Conservation (phyloP, 2,329 filamentous ascomycete species). For the Grosmannia clavigera region DNA sequence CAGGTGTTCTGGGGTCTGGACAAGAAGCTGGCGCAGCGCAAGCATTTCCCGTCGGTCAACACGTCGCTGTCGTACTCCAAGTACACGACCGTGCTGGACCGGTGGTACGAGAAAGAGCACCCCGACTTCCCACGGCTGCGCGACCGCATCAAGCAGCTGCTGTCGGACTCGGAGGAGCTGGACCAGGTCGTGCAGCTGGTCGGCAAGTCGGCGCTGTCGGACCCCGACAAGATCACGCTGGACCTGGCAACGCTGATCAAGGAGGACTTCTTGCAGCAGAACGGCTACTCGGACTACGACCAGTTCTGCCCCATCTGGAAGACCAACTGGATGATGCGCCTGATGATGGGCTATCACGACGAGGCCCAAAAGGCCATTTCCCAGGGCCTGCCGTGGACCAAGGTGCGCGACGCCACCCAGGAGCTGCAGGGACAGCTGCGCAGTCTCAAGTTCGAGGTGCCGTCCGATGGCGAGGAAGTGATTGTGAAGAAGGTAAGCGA, state of each 20-base stretch:
- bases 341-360: conserved; percentile 96
- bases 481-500: conserved; percentile 68
- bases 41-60: conserved; percentile 99
- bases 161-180: conserved; percentile 90
- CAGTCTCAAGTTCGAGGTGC: conserved; percentile 94
- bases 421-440: conserved; percentile 78
- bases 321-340: conserved; percentile 99
- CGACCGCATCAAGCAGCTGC: conserved; percentile 84
- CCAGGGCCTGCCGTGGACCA: conserved; percentile 83
- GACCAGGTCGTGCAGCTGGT: conserved; percentile 98
- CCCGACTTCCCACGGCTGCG: conserved; percentile 89
- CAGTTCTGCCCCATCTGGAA: conserved; percentile 99
- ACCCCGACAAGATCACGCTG: conserved; percentile 95
- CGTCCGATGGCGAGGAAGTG: conserved; percentile 67
- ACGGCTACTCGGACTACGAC: conserved; percentile 97
- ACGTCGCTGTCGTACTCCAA: conserved; percentile 92
- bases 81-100: conserved; percentile 80
- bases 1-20: conserved; percentile 99
- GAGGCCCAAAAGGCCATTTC: conserved; percentile 91
- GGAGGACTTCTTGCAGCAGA: conserved; percentile 98
- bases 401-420: conserved; percentile 79
- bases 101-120: conserved; percentile 86
- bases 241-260: conserved; percentile 87
- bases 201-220: conserved; percentile 90
- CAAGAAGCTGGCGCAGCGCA: conserved; percentile 98